A percentile compares a stretch with the other conserved stretches of the same genome.
These are phyloP conservation scores for Boletus rex-veris DNA, from an alignment of 768 basidiomycete genomes.

Conservation along the genomic window DNA sequence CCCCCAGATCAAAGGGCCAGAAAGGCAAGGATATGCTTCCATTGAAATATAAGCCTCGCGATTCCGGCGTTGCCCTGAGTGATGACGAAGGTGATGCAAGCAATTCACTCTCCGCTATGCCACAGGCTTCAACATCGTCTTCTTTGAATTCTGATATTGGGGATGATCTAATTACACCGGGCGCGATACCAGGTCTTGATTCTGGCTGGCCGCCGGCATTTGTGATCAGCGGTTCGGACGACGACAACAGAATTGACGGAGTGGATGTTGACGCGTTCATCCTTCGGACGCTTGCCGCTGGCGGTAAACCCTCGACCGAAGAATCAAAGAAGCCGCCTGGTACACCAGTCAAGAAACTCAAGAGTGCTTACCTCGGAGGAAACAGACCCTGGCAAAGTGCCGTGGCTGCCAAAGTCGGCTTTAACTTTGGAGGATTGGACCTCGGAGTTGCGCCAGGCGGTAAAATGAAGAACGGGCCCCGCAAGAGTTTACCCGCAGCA, in stretches of 20 bases:
- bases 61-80: constrained; percentile 60
- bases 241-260: constrained; percentile 28
- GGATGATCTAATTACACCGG: constrained; percentile 70
- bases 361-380: constrained; percentile 53
- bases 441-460: constrained; percentile 34
- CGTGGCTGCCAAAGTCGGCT: constrained; percentile 61
- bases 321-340: constrained; percentile 65
- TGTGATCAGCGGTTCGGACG: constrained; percentile 41
- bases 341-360: constrained; percentile 76
- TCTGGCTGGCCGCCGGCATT: constrained; percentile 63
- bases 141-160: constrained; percentile 56
- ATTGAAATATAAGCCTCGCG: constrained; percentile 68
- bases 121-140: constrained; percentile 60
- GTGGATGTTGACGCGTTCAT: constrained; percentile 69
- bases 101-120: constrained; percentile 38
- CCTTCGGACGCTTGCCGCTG: constrained; percentile 59
- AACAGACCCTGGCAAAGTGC: constrained; percentile 82
- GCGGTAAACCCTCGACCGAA: constrained; percentile 45
- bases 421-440: constrained; percentile 43
- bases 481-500: constrained; percentile 75
- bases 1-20: constrained; percentile 40
- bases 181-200: constrained; percentile 45
- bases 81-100: constrained; percentile 49
- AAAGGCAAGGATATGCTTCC: constrained; percentile 38
- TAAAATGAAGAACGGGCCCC: constrained; percentile 48